Base-by-base conservation (phyloP, 306 rosid species). In the Trifolium subterraneum region DNA sequence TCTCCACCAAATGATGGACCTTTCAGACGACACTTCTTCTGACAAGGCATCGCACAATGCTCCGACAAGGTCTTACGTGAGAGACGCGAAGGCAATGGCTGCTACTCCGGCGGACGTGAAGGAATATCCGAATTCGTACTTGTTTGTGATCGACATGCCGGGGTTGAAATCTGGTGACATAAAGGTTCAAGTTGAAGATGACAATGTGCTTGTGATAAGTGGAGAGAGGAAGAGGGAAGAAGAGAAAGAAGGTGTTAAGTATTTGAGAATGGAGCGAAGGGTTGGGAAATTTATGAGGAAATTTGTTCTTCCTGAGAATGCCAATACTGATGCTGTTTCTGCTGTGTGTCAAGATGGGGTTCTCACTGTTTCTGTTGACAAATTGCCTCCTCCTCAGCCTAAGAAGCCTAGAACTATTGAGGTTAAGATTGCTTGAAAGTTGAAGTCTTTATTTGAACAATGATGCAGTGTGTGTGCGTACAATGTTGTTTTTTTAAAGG, bases 151-250 rank as follows among this genome's bases (percentile, higher is more conserved):
- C 7, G 97, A 93, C 86, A 86, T 93, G 98, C 98, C 98, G 0
- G 97, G 96, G 15, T 36, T 89, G 63, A 93, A 91, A 31, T 90
- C 93, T 0, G 94, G 88, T 2, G 96, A 90, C 65, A 90, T 93
- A 25, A 91, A 88, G 90, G 98, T 93, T 48, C 94, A 88, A 79
- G 89, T 93, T 36, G 97, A 93, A 77, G 97, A 91, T 5, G 96
- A 86, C 61, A 93, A 93, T 20, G 88, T 86, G 73, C 97, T 93
- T 10, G 5, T 86, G 54, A 73, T 91, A 22, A 83, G 89, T 56
- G 93, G 97, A 8, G 97, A 91, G 86, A 88, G 97, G 87, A 92
- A 85, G 90, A 81, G 97, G 66, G 97, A 87, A 33, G 96, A 93
- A 19, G 97, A 90, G 86, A 88, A 88, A 55, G 98, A 87, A 8